A percentile compares a stretch with the other conserved stretches of the same genome.
phyloP scores from a whole-genome alignment of 192 early-diverging fungal genomes.

The Chytriomyces hyalinus region DNA sequence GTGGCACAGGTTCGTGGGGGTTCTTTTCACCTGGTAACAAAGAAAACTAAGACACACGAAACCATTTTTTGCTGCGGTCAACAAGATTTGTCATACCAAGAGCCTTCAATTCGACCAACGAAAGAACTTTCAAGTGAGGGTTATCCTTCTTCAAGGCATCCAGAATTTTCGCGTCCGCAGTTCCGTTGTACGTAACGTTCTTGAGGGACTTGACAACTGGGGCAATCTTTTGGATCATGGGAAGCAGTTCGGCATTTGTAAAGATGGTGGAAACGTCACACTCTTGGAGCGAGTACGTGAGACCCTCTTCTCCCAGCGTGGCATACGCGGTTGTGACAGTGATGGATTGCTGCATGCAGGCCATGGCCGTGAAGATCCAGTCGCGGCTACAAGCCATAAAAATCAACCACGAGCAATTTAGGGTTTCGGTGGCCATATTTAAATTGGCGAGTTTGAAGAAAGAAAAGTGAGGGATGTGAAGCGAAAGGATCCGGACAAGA shows the following conservation, averaged over 20 bases:
- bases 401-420: neutral
- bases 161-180: constrained; percentile 39
- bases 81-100: constrained; percentile 39
- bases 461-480: neutral
- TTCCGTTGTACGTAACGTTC: constrained; percentile 74
- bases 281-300: constrained; percentile 84
- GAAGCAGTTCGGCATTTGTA: constrained; percentile 74
- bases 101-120: constrained; percentile 71
- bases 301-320: constrained; percentile 83
- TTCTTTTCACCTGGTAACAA: constrained; percentile 55
- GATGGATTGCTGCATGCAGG: constrained; percentile 69
- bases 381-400: constrained; percentile 52
- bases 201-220: constrained; percentile 64
- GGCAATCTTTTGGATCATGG: constrained; percentile 65
- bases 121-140: constrained; percentile 17
- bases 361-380: constrained; percentile 70
- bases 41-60: neutral
- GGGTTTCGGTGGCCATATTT: neutral
- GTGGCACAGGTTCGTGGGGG: constrained; percentile 67
- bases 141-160: constrained; percentile 1
- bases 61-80: neutral
- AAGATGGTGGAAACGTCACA: constrained; percentile 73
- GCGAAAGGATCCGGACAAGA: neutral
- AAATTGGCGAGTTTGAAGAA: neutral
- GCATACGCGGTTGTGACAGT: constrained; percentile 78